phyloP scores from a whole-genome alignment of 305 asterid species.

The Fraxinus velutina region DNA sequence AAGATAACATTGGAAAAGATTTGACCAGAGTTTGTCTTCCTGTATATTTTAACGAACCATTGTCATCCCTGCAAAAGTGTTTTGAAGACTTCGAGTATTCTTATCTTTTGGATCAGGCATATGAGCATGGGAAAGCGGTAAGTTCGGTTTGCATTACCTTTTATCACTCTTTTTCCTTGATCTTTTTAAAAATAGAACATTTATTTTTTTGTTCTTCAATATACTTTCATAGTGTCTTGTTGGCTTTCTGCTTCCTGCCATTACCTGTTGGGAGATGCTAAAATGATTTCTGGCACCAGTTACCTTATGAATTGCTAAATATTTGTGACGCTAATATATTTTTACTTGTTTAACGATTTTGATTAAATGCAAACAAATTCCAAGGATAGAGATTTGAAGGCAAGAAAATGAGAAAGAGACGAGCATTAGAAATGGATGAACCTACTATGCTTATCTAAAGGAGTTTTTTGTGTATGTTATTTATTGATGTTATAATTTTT shows the following conservation, averaged over 20 bases:
- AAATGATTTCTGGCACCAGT: neutral
- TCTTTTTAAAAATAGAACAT: neutral
- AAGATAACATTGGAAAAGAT: constrained; percentile 95
- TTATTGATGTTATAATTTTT: neutral
- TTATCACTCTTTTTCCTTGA: constrained; percentile 4
- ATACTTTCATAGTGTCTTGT: neutral
- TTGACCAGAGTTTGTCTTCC: constrained; percentile 89
- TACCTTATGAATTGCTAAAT: neutral
- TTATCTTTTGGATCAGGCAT: constrained; percentile 81
- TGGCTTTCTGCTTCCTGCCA: neutral
- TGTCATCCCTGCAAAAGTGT: constrained; percentile 85
- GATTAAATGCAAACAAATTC: neutral
- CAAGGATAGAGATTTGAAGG: neutral
- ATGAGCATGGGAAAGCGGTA: constrained; percentile 88
- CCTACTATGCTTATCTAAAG: neutral
- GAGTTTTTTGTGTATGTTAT: neutral
- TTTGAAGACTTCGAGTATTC: constrained; percentile 92
- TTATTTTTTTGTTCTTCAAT: neutral
- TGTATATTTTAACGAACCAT: constrained; percentile 87
- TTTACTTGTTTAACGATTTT: neutral
- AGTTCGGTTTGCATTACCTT: constrained; percentile 18
- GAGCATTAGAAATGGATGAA: neutral
- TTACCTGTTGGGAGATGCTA: neutral
- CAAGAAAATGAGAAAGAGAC: neutral
- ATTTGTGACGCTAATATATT: neutral